Evolutionary conservation across 805 yeast genomes (phyloP), one percentile per base, ranked within the genome.

Genomic region (Nakazawaea holstii): DNA sequence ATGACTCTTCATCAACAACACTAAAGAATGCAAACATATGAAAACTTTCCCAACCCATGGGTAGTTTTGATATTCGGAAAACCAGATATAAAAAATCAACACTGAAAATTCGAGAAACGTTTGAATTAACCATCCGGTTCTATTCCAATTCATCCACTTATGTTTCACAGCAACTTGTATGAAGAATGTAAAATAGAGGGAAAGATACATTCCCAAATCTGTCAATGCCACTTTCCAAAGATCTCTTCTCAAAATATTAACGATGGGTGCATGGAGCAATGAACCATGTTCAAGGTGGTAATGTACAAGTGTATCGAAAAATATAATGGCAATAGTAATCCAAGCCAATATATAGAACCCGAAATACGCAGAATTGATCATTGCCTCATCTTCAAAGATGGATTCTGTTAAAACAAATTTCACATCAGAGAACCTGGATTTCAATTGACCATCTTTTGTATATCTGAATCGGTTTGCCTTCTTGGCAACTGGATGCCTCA

Each of bases 31-130:
- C 44, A 94, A 69, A 50, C 88, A 77, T 52, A 94, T 66, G 58
- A 88, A 94, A 38, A 91, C 91, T 59, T 82, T 82, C 1, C 89
- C 96, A 43, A 91, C 86, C 99, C 99, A 94, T 10, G 95, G 89
- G 57, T 76, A 86, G 36, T 73, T 68, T 60, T 69, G 63, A 41
- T 60, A 60, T 39, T 82, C 79, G 4, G 94, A 79, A 57, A 79
- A 70, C 53, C 69, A 64, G 38, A 82, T 59, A 68, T 79, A 86
- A 47, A 76, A 73, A 8, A 65, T 46, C 9, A 88, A 59, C 57
- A 75, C 84, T 0, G 53, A 48, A 6, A 80, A 43, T 58, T 90
- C 95, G 41, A 76, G 73, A 1, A 62, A 39, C 8, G 78, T 68
- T 55, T 84, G 86, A 2, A 87, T 40, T 3, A 68, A 55, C 80